Conservation (phyloP, 2,329 filamentous ascomycete species). For the Tricladium varicosporioides region DNA sequence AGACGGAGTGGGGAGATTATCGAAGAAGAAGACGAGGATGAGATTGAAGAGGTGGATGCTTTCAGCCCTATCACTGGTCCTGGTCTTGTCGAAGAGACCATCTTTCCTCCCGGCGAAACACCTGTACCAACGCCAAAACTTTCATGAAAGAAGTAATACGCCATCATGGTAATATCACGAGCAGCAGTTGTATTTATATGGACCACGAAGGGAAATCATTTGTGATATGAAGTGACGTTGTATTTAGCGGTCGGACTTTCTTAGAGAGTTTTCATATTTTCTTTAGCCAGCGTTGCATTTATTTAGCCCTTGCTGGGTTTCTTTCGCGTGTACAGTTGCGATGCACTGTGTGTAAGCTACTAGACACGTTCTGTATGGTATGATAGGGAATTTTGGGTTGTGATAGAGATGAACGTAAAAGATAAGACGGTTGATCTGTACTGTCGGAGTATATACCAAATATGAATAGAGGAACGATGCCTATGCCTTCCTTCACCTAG, state of each 20-base stretch:
- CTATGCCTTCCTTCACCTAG: background rate
- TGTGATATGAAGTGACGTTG: background rate
- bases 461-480: background rate
- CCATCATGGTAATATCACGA: background rate
- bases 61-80: constrained; percentile 49
- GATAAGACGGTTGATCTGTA: background rate
- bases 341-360: background rate
- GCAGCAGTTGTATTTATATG: background rate
- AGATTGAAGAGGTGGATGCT: constrained; percentile 50
- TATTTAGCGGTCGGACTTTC: background rate
- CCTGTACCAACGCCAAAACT: constrained; percentile 11
- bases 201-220: background rate
- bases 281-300: background rate
- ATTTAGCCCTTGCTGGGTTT: background rate
- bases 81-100: constrained; percentile 30
- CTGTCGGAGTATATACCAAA: background rate
- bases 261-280: background rate
- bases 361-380: background rate
- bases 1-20: constrained; percentile 72
- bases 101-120: constrained; percentile 23
- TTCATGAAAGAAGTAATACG: background rate
- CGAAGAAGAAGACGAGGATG: constrained; percentile 59
- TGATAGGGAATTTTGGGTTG: background rate
- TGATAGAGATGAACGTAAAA: background rate
- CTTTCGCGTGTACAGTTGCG: background rate